Base-by-base conservation (phyloP, 768 basidiomycete species). In the Amanita pseudoporphyria region DNA sequence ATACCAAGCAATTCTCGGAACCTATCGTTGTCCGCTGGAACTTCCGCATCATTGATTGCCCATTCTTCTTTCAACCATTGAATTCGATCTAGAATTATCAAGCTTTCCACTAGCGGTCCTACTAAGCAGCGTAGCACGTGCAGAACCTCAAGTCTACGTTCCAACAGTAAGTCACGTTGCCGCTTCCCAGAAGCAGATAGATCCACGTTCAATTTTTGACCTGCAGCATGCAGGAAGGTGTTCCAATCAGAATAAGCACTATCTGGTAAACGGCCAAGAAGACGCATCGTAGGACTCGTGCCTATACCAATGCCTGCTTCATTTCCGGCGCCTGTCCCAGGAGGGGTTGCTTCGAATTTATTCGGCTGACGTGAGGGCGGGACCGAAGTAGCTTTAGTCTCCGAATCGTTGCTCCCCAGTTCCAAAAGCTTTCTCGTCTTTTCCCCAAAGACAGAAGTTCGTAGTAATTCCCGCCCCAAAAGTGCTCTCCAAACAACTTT, bases 401-500 rank as follows among this genome's bases (percentile, higher is more conserved):
- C 18, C 14, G 13, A 9, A 26, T 13, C 16, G 3, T 36, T 37
- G 19, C 12, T 19, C 26, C 33, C 35, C 19, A 33, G 19, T 33
- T 49, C 40, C 21, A 48, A 24, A 6, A 31, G 26, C 21, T 42
- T 16, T 41, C 33, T 28, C 36, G 40, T 28, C 9, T 21, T n/a
- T 26, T 53, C 33, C 21, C 50, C 33, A 26, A 43, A 33, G 26
- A 26, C 21, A 18, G 19, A 21, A 19, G n/a, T 14, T 44, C 18
- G 28, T 51, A 53, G 14, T 45, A 54, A 38, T 47, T 50, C 47
- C 9, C 58, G 52, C 6, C 57, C 75, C 1, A 87, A 64, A 26
- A 87, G 66, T 0, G 84, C 85, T 9, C 87, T 73, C 74, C 82
- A 89, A 9, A 78, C 76, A 40, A 87, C 76, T 59, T 88, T 88